Evolutionary conservation across 1,139 yeast genomes (phyloP), one percentile per base, ranked within the genome.

Genomic region (Keqinozyma sinolaborantium): DNA sequence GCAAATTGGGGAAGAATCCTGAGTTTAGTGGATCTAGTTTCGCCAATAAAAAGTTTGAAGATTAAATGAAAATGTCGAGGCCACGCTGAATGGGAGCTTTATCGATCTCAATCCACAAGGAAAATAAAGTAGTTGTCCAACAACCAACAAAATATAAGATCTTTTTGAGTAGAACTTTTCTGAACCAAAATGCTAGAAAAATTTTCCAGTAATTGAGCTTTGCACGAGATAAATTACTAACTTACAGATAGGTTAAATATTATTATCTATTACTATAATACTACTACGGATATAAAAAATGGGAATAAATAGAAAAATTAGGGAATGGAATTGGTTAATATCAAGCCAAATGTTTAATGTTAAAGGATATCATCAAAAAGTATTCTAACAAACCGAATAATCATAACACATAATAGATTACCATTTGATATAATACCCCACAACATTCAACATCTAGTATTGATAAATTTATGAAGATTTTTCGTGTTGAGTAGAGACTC

Each of bases 401-500:
- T 31, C 31, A 31, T 29, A 34, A 28, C 35, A 18, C 23, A 26
- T 25, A 23, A 25, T 14, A 24, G 16, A 30, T 25, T 25, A 18
- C 25, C 21, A 24, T 15, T 18, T 15, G 20, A 16, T 24, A 27
- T 27, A 23, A 28, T 13, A 29, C 4, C 14, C 12, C 10, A 23
- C 25, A 24, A 30, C 16, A 31, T n/a, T 5, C 16, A 10, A 14
- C 18, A 16, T n/a, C 13, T 25, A 30, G 28, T 30, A 23, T 34
- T 31, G 32, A 23, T 28, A 24, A 33, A 45, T 42, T 48, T 64
- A 70, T 49, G 71, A 49, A 23, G 81, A 75, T 63, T 76, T 76
- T 77, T 88, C 97, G 74, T 88, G 97, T 74, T 87, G 96, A 69
- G 96, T 88, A 51, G 96, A 88, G 50, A 88, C 96, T 79, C 97